These are phyloP conservation scores for Sonneratia caseolaris DNA, from an alignment of 345 rosid genomes.

Conservation along the genomic window DNA sequence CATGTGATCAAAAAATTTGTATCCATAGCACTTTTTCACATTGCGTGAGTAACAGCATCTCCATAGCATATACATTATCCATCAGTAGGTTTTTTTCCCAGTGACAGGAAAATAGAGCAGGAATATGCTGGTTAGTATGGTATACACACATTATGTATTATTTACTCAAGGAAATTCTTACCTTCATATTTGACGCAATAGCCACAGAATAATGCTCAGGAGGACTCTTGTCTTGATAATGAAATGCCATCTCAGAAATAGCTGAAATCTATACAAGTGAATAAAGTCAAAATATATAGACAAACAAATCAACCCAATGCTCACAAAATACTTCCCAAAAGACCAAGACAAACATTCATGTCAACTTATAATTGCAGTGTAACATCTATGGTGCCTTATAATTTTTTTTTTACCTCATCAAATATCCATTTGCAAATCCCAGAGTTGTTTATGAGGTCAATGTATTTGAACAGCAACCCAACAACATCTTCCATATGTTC, in stretches of 20 bases:
- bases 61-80: not conserved
- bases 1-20: not conserved
- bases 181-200: slow-evolving; percentile 57
- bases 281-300: not conserved
- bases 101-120: not conserved
- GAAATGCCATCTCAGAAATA: slow-evolving; percentile 64
- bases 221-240: slow-evolving; percentile 64
- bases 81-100: not conserved
- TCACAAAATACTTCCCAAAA: not conserved
- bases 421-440: slow-evolving; percentile 89
- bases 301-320: not conserved
- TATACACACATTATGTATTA: not conserved
- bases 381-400: not conserved
- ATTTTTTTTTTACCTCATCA: slow-evolving; percentile 56
- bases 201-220: slow-evolving; percentile 45
- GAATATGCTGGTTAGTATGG: not conserved
- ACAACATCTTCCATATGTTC: slow-evolving; percentile 76
- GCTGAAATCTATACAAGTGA: slow-evolving; percentile 57
- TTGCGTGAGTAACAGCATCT: not conserved
- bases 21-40: not conserved
- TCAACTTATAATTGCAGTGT: not conserved
- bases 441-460: slow-evolving; percentile 54
- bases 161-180: slow-evolving; percentile 6
- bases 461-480: slow-evolving; percentile 74
- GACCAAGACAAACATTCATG: not conserved